These are phyloP conservation scores for Leccinum griseonigrum DNA, from an alignment of 1,284 basidiomycete genomes.

Conservation along the genomic window DNA sequence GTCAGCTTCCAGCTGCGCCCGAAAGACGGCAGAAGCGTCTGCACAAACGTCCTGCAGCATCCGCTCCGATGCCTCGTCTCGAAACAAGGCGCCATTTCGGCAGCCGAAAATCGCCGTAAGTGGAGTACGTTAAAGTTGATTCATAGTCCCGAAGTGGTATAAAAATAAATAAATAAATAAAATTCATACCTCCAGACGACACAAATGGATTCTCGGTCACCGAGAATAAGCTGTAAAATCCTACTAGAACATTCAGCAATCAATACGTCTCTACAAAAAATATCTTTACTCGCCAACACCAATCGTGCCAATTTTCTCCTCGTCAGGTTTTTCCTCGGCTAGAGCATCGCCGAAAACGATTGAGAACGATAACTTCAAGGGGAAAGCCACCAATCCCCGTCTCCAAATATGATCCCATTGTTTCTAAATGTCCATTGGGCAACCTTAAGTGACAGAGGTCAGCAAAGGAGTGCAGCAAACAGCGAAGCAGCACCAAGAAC, in stretches of 20 bases:
- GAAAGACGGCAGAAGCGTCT: conserved; percentile 62
- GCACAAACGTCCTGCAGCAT: conserved; percentile 52
- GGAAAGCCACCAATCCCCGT: conserved; percentile 71
- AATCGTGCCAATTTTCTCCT: conserved; percentile 85
- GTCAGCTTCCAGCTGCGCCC: conserved; percentile 47
- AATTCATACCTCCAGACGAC: conserved; percentile 69
- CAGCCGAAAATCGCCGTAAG: conserved; percentile 83
- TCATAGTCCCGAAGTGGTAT: not conserved
- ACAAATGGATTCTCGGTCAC: conserved; percentile 94
- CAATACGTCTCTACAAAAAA: not conserved
- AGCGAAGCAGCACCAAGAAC: conserved; percentile 6
- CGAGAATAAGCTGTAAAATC: conserved; percentile 80
- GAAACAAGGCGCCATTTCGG: conserved; percentile 74
- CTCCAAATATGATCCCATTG: conserved; percentile 78
- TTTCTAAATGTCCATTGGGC: conserved; percentile 83
- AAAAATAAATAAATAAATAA: not conserved
- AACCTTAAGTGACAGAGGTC: conserved; percentile 42
- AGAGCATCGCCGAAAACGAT: not conserved
- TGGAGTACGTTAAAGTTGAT: conserved; percentile 38
- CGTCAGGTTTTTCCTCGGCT: conserved; percentile 85
- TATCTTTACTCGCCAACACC: conserved; percentile 62
- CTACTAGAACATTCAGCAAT: conserved; percentile 33
- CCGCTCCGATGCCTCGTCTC: conserved; percentile 39
- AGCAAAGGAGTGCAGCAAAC: not conserved
- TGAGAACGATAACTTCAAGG: not conserved